Base-by-base conservation (phyloP, 805 yeast genomes). In the Pichia manshurica region DNA sequence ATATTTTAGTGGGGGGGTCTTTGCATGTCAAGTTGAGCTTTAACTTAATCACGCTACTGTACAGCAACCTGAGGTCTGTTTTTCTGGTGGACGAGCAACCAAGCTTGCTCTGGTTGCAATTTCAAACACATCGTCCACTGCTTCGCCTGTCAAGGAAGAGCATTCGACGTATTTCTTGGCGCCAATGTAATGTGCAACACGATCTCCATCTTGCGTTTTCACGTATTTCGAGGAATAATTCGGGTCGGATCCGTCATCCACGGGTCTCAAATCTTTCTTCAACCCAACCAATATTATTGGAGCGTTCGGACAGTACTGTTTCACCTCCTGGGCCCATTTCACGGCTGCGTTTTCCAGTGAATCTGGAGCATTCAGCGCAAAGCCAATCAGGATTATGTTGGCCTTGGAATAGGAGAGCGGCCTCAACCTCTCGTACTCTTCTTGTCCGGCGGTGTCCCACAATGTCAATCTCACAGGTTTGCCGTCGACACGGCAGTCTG, bases 381-480 rank as follows among this genome's bases (percentile, higher is more conserved):
- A 90, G 0, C 91, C 96, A 46, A 89, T 83, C 46, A 89, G 68
- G 45, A 90, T 83, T 47, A 87, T 85, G 64, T 90, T 86, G 2
- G 96, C 95, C 57, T 87, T 84, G 10, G 90, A 78, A 60, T 90
- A 90, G 20, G 95, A 84, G 54, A 90, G 70, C 0, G 96, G 96
- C 52, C 96, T 77, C 49, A 90, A 70, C 50, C 96, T 70, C 62
- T 89, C 96, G 62, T 89, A 89, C 66, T 89, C 97, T 68, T 89
- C 97, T 67, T 89, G 96, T 2, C 97, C 97, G 4, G 97, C 96
- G 1, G 96, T 89, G 63, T 89, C 97, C 96, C 97, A 89, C 22
- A 89, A 68, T 2, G 95, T 90, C 47, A 89, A 67, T 53, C 88
- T 84, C 3, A 89, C 95, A 15, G 93, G 84, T 56, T 88, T 89